Base-by-base conservation (phyloP, 164 flowering plant species). In the Vitis amurensis region DNA sequence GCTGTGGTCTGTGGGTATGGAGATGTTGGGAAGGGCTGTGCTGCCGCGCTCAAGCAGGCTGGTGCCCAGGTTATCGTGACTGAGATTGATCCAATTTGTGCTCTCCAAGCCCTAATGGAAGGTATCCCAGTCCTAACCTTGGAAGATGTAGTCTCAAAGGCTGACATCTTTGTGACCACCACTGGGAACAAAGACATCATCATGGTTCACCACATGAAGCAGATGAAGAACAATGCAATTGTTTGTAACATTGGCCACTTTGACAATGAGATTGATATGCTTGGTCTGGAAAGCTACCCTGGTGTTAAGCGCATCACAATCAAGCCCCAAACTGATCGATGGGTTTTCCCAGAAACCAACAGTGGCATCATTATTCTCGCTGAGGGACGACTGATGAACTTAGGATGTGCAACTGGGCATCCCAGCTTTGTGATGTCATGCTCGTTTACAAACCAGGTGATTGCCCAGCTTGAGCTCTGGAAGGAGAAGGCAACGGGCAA, bases 351-450 rank as follows among this genome's bases (percentile, higher is more conserved):
- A 0, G 93, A 89, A 1, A 89, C 93, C 68, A 85, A 81, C 13
- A 3, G 79, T 0, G 93, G 93, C 67, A 77, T 89, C 81, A 87
- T 89, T 63, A 77, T 89, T 27, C 71, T 89, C 79, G 93, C 93
- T 8, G 93, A 89, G 82, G 93, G 93, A 2, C 85, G 93, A 31
- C 78, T 89, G 58, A 87, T 89, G 93, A 89, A 89, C 84, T 79
- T 89, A 87, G 93, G 93, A 10, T 89, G 93, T 71, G 93, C 93
- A 80, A 87, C 93, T 16, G 93, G 93, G 1, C 93, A 89, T 82
- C 93, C 93, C 47, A 89, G 93, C 76, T 89, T 89, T 53, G 93
- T 89, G 65, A 89, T 89, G 93, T 89, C 93, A 12, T 88, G 92
- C 77, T 88, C 92, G 0, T 88, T 88, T 84, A 88, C 92, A 8